phyloP scores from a whole-genome alignment of 2,329 filamentous ascomycete species.

The Sarocladium strictum region DNA sequence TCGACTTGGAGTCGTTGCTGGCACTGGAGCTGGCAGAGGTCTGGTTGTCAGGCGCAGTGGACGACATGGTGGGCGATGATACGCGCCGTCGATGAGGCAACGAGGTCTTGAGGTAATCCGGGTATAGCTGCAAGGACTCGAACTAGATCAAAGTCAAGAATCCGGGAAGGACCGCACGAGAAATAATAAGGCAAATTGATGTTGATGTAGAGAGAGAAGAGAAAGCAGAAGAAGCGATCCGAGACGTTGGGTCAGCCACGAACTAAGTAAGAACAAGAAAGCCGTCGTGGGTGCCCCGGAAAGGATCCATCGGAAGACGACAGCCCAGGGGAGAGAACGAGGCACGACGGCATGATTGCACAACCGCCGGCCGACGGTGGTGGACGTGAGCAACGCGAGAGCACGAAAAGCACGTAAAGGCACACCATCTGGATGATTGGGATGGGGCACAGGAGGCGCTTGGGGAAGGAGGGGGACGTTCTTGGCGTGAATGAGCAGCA shows the following conservation, averaged over 20 bases:
- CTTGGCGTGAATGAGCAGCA: slow-evolving; percentile 7
- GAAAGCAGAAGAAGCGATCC: slow-evolving; percentile 9
- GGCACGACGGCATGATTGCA: slow-evolving; percentile 4
- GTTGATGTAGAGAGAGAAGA: slow-evolving; percentile 3
- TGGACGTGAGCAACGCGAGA: background rate
- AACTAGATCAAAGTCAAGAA: background rate
- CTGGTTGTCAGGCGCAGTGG: slow-evolving; percentile 22
- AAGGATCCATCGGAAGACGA: background rate
- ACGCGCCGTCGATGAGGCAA: background rate
- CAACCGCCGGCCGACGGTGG: background rate
- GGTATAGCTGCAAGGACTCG: background rate
- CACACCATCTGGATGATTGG: background rate
- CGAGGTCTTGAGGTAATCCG: background rate
- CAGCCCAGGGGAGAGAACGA: background rate
- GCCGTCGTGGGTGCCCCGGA: background rate
- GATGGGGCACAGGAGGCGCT: slow-evolving; percentile 10
- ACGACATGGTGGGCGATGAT: slow-evolving; percentile 23
- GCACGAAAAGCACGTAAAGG: background rate
- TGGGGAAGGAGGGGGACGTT: slow-evolving; percentile 10
- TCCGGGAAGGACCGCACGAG: background rate
- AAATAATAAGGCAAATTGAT: background rate
- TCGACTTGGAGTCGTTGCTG: slow-evolving; percentile 44
- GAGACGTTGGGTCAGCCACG: background rate
- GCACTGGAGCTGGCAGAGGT: slow-evolving; percentile 26
- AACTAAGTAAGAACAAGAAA: slow-evolving; percentile 6